Evolutionary conservation across 345 rosid genomes (phyloP), one percentile per base, ranked within the genome.

Genomic region (Euphorbia peplus): DNA sequence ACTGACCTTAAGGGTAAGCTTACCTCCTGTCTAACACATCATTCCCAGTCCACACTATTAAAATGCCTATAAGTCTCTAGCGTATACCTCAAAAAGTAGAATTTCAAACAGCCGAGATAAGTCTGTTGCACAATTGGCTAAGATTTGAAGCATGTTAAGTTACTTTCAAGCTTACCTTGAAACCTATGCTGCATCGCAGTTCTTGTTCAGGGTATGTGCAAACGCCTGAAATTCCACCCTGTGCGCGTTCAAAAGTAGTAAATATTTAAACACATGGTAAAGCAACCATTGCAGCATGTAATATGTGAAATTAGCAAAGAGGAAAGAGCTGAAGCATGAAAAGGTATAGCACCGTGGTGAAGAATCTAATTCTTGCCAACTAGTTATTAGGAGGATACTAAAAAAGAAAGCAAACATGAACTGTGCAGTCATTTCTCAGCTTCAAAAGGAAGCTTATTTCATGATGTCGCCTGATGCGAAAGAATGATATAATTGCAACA

Each of bases 41-140:
- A 82, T 91, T 88, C 51, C 99, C 99, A 12, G 97, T 95, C 99
- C 99, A 91, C 8, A 93, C 88, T 82, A 95, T 78, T 66, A 95
- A 83, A 87, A 91, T 12, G 96, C 95, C 76, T 91, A 78, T 32
- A 90, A 90, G 67, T 87, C 92, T 81, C 83, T 87, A 13, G 99
- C 97, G 81, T 84, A 91, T 14, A 88, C 99, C 99, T 95, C 56
- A 37, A n/a, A n/a, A n/a, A n/a, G n/a, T n/a, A n/a, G n/a, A n/a
- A n/a, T n/a, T n/a, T n/a, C n/a, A n/a, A n/a, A n/a, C n/a, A n/a
- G n/a, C n/a, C n/a, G n/a, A 32, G 6, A 32, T 32, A 32, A 19
- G 35, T 63, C 4, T 51, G 10, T 42, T 60, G 51, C 19, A 57
- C 4, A 41, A 30, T 32, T 22, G 7, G 41, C 14, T 19, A 44